Evolutionary conservation across 352 stramenopile species (phyloP), one percentile per base, ranked within the genome.

Genomic region (Globisporangium viniferum): DNA sequence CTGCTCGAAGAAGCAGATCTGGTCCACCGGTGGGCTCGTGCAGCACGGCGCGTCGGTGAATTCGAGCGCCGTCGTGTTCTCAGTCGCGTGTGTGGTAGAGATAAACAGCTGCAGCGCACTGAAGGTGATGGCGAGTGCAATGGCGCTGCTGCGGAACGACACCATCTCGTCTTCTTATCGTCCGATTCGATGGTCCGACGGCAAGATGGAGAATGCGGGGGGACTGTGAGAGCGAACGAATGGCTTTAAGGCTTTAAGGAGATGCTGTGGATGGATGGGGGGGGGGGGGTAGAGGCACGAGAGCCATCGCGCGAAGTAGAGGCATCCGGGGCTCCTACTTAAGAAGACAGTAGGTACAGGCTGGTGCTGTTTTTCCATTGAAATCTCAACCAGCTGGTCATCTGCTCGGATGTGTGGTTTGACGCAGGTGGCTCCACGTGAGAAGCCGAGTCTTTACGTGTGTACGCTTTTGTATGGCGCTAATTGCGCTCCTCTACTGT

Each of bases 1-100:
- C 18, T 53, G 22, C 22, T 71, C 60, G 60, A 59, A 71, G 35
- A 71, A 71, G 31, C 66, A 71, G 9, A 71, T 27, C 22, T 62
- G 60, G 22, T 57, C 29, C 20, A 56, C 41, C 6, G 48, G 41
- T 22, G 62, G 59, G 2, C 24, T 58, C 39, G 51, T 39, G 31
- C 66, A 71, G 51, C 54, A 67, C 66, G 49, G 41, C 18, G 59
- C 49, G 33, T 71, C 20, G 9, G 27, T 68, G 53, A 71, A 71
- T 41, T 33, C 60, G 51, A 71, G 61, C 29, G 66, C 65, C 10
- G 65, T 70, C 57, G 51, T 65, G 58, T 61, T 70, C 65, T 70
- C 65, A 2, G 64, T 33, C 27, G 65, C 65, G 14, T 35, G 35
- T 2, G 41, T 35, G 2, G 33, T 18, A 9, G 60, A 41, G 46